Conservation (phyloP, 371 early-diverging fungal species). For the Mycotypha africana region DNA sequence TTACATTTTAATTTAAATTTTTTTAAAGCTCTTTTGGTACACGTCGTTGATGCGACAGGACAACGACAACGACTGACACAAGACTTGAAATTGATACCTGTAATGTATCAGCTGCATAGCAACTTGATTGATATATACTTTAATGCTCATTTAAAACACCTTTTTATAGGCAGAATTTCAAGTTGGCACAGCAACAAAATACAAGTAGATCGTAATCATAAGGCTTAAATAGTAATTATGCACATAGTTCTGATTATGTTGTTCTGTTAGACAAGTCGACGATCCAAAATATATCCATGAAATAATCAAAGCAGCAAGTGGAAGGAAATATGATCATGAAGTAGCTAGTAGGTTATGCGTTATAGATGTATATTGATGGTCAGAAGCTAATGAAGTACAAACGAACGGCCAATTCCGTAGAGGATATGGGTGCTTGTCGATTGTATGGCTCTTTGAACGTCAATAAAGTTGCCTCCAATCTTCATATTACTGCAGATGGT, state of each 20-base stretch:
- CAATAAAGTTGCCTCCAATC: slow-evolving; percentile 81
- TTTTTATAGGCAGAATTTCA: slow-evolving; percentile 41
- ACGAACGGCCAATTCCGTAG: slow-evolving; percentile 12
- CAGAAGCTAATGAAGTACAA: no score
- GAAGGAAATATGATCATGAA: slow-evolving; percentile 26
- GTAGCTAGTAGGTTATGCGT: slow-evolving; percentile 34
- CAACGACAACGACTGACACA: slow-evolving; percentile 36
- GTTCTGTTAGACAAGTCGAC: slow-evolving; percentile 10
- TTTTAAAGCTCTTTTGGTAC: slow-evolving; percentile 22
- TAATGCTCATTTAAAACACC: no score
- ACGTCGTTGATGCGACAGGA: slow-evolving; percentile 48
- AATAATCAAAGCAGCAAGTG: slow-evolving; percentile 38
- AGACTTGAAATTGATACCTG: slow-evolving; percentile 37
- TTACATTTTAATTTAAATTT: neutral
- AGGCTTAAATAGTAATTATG: neutral
- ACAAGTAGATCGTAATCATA: slow-evolving; percentile 18
- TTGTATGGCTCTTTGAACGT: slow-evolving; percentile 69
- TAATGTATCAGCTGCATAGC: no score
- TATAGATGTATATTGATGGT: no score
- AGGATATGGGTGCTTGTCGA: slow-evolving; percentile 65
- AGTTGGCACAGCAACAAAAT: slow-evolving; percentile 26
- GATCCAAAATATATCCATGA: slow-evolving; percentile 36
- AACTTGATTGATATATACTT: no score
- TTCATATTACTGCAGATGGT: slow-evolving; percentile 87
- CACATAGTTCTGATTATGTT: neutral